Conservation (phyloP, 345 rosid species). For the Rubroshorea leprosula region DNA sequence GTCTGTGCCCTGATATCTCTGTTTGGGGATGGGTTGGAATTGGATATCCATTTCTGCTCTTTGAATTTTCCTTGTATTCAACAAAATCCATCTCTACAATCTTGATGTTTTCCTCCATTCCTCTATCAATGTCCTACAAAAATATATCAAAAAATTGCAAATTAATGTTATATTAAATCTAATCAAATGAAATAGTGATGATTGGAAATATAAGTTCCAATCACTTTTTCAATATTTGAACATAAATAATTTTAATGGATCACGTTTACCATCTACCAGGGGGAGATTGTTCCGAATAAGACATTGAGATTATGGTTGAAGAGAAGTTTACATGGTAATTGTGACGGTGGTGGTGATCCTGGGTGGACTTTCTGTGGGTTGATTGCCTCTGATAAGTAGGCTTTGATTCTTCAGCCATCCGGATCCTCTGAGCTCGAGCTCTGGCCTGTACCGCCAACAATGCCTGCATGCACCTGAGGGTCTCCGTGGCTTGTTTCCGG, state of each 20-base stretch:
- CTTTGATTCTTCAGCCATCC: conserved; percentile 39
- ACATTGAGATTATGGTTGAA: background rate
- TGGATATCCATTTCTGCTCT: conserved; percentile 43
- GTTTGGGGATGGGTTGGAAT: conserved; percentile 28
- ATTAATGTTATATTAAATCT: background rate
- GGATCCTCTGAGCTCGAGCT: conserved; percentile 64
- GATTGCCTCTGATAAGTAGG: conserved; percentile 44
- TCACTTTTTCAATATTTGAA: no score
- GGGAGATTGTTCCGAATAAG: no score
- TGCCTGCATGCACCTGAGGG: conserved; percentile 86
- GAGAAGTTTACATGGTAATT: conserved; percentile 35
- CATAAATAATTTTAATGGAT: no score
- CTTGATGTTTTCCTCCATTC: conserved; percentile 68
- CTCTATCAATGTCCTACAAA: conserved; percentile 44
- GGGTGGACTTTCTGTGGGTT: conserved; percentile 36
- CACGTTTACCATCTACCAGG: no score
- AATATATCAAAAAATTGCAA: conserved; percentile 12
- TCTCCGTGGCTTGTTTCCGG: conserved; percentile 82
- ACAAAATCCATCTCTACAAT: conserved; percentile 77
- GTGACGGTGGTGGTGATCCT: conserved; percentile 21
- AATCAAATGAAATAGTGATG: background rate
- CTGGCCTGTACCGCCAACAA: conserved; percentile 73
- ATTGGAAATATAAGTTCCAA: no score
- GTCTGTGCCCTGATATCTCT: conserved; percentile 28
- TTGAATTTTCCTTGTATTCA: conserved; percentile 29